Base-by-base conservation (phyloP, 345 rosid species). In the Geranium rotundifolium region DNA sequence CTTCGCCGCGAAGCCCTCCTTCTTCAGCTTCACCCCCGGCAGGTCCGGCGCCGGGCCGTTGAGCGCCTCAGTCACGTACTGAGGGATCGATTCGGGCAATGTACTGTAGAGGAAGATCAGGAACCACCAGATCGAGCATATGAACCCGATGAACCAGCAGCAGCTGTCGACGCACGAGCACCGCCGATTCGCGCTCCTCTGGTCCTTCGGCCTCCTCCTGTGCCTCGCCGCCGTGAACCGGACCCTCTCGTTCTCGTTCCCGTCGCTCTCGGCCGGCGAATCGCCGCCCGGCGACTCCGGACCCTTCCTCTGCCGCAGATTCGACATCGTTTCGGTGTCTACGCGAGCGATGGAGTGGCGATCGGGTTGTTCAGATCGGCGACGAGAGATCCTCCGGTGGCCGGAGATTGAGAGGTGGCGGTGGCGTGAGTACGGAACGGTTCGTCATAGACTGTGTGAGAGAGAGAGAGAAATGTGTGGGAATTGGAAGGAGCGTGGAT, bases 51-150 rank as follows among this genome's bases (percentile, higher is more conserved):
- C 5, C 17, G 83, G 88, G 14, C 91, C 88, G 19, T 78, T 79
- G 30, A 85, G 74, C 27, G 79, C 85, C 81, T 85, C 85, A 59
- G 91, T 81, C 41, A 85, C 86, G 76, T 77, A 85, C 68, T 81
- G 91, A 2, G 86, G 86, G 58, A 85, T 74, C 52, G 88, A 85
- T n/a, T 88, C 72, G 10, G 91, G 88, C 82, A 83, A 69, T 52
- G 91, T 75, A 65, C 83, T 81, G 78, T 67, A 75, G 1, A 77
- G 37, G 30, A 85, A 85, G 54, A 85, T 67, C 64, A 85, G 62
- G 9, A 79, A 27, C 91, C 91, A 85, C 91, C 91, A 85, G 31
- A 63, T 66, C 34, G 75, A 71, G 58, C 91, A 85, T 58, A 83
- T 64, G 64, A 67, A 83, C 4, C 88, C 91, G 15, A 81, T 65